Evolutionary conservation across 352 stramenopile species (phyloP).

Genomic region (Phytopythium helicoides): DNA sequence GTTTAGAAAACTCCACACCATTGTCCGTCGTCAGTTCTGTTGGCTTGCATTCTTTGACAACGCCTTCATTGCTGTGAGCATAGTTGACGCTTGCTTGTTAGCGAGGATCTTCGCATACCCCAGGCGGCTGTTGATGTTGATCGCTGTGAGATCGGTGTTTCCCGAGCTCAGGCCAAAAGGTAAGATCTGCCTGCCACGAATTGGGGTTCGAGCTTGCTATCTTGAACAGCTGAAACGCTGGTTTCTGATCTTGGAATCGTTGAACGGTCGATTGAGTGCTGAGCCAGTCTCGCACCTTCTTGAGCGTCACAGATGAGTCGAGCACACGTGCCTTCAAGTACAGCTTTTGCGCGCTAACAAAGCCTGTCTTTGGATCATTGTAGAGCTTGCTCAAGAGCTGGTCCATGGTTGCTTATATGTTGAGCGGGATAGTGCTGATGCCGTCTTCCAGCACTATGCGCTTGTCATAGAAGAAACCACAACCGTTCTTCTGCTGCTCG

Average conservation of each 20-base stretch:
- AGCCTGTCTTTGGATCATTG: slow-evolving; percentile 23
- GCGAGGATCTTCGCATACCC: slow-evolving; percentile 34
- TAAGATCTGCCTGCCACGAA: slow-evolving; percentile 27
- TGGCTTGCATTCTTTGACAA: slow-evolving; percentile 18
- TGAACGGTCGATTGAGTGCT: slow-evolving; percentile 14
- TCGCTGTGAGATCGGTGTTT: slow-evolving; percentile 21
- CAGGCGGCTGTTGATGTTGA: slow-evolving; percentile 39
- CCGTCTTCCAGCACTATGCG: slow-evolving; percentile 15
- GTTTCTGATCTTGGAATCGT: slow-evolving; percentile 18
- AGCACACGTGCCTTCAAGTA: slow-evolving; percentile 19
- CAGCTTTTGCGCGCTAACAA: slow-evolving; percentile 12
- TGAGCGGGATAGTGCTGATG: slow-evolving; percentile 17
- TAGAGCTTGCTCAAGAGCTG: slow-evolving; percentile 17
- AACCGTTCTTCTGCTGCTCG: too few species aligned
- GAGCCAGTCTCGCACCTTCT: slow-evolving; percentile 23
- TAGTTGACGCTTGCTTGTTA: slow-evolving; percentile 27
- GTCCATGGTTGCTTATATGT: slow-evolving; percentile 19
- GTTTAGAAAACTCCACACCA: slow-evolving; percentile 36
- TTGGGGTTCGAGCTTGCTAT: slow-evolving; percentile 7
- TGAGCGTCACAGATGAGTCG: slow-evolving; percentile 13
- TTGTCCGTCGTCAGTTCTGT: slow-evolving; percentile 35
- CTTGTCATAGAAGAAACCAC: slow-evolving; percentile 30
- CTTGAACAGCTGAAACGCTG: too few species aligned
- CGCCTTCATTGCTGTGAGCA: slow-evolving; percentile 21
- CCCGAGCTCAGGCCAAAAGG: slow-evolving; percentile 10